Evolutionary conservation across 1,284 basidiomycete species (phyloP).

Genomic region (Psilocybe mexicana): DNA sequence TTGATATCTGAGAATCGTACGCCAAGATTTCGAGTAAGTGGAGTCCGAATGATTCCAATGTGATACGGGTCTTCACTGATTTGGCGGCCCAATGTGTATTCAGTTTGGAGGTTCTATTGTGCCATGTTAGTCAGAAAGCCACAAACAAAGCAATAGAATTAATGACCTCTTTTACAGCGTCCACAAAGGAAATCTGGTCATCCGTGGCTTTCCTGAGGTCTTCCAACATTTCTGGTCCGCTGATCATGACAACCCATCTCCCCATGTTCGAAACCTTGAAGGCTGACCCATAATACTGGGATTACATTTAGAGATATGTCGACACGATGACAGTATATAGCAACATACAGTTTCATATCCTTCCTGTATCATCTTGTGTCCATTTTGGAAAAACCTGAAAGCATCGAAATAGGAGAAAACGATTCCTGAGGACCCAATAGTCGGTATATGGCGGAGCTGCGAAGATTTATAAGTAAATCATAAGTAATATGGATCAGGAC

Average conservation of each 20-base stretch:
- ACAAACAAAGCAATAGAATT: too few relatives aligned
- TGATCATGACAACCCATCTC: conserved; percentile 8
- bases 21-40: conserved; percentile 18
- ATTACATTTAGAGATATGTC: background rate
- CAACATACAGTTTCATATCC: conserved; percentile 10
- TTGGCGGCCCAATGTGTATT: conserved; percentile 9
- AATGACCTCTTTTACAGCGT: conserved; percentile 6
- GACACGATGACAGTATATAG: background rate
- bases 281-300: conserved; percentile 5
- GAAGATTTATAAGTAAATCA: background rate
- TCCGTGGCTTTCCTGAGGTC: conserved; percentile 6
- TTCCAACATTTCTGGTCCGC: conserved; percentile 10
- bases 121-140: background rate
- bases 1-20: conserved; percentile 15
- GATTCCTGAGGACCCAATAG: conserved; percentile 8
- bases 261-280: conserved; percentile 9
- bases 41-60: conserved; percentile 16
- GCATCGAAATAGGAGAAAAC: conserved; percentile 13
- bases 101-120: conserved; percentile 3
- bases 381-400: background rate
- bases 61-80: conserved; percentile 17
- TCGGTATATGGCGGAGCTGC: conserved; percentile 16
- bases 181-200: conserved; percentile 7
- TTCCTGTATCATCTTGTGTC: conserved; percentile 10
- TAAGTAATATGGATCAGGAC: too few relatives aligned